phyloP scores from a whole-genome alignment of 148 eudicot genomes.

The Nyssa sinensis region DNA sequence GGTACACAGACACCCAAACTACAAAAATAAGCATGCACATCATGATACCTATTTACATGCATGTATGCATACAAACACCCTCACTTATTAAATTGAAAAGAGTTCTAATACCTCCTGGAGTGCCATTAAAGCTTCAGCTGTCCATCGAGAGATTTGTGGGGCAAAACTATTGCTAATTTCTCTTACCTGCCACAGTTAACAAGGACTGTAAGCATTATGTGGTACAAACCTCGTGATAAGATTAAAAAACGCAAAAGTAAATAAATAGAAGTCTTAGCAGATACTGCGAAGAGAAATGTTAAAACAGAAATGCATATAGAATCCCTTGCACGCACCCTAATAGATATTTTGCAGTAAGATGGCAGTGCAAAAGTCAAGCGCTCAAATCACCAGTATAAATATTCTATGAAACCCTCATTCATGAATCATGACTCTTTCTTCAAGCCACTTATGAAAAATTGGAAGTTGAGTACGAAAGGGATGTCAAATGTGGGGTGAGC shows the following conservation, averaged over 20 bases:
- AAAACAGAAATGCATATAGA: not conserved
- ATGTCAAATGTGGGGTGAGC: not conserved
- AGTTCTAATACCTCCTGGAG: conserved; percentile 60
- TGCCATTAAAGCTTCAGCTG: conserved; percentile 73
- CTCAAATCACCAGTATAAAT: not conserved
- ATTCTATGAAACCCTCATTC: not conserved
- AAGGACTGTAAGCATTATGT: not conserved
- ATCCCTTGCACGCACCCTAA: not conserved
- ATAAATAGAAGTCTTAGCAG: conserved; percentile 12
- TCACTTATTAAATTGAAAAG: not conserved
- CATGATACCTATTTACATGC: not conserved
- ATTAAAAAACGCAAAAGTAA: not conserved
- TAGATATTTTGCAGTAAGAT: not conserved
- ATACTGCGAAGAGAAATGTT: not conserved
- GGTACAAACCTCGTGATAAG: not conserved
- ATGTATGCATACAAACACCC: not conserved
- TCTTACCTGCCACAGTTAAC: conserved; percentile 44
- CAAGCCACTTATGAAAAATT: not conserved
- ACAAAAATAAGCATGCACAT: too few species aligned
- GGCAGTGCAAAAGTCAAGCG: not conserved
- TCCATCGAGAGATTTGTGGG: conserved; percentile 55
- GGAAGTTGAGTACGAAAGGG: not conserved
- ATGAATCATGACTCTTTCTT: not conserved
- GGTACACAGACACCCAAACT: too few species aligned
- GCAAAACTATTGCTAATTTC: conserved; percentile 44